Percentiles rank a stretch among this genome's conserved stretches.
Conservation (phyloP, 1,284 basidiomycete species). For the Tylopilus microsporus region DNA sequence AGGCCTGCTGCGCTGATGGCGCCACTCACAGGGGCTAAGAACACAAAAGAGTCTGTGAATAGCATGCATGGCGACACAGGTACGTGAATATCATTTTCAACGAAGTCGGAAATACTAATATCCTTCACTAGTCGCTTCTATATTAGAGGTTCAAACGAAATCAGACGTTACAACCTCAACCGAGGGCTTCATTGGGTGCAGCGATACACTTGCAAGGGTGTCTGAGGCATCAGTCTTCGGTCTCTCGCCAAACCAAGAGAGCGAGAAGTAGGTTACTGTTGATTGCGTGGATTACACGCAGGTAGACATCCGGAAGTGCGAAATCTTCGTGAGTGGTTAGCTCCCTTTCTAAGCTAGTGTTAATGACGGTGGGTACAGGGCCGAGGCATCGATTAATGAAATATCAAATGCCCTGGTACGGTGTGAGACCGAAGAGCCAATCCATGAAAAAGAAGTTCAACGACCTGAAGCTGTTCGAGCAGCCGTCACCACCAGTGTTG, state of each 20-base stretch:
- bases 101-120: too few relatives aligned
- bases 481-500: not conserved
- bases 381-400: not conserved
- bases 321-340: constrained; percentile 8
- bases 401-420: not conserved
- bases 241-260: not conserved
- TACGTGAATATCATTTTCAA: too few relatives aligned
- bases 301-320: not conserved
- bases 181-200: too few relatives aligned
- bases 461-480: not conserved
- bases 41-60: too few relatives aligned
- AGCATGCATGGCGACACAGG: too few relatives aligned
- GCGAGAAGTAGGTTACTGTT: not conserved
- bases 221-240: too few relatives aligned
- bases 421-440: not conserved
- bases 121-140: too few relatives aligned
- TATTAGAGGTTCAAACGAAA: too few relatives aligned
- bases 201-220: too few relatives aligned
- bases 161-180: too few relatives aligned
- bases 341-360: not conserved
- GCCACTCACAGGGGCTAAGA: too few relatives aligned
- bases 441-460: not conserved
- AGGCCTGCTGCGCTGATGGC: too few relatives aligned
- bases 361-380: not conserved
- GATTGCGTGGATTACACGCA: not conserved